Conservation (phyloP, 306 rosid species). For the Dryas octopetala region DNA sequence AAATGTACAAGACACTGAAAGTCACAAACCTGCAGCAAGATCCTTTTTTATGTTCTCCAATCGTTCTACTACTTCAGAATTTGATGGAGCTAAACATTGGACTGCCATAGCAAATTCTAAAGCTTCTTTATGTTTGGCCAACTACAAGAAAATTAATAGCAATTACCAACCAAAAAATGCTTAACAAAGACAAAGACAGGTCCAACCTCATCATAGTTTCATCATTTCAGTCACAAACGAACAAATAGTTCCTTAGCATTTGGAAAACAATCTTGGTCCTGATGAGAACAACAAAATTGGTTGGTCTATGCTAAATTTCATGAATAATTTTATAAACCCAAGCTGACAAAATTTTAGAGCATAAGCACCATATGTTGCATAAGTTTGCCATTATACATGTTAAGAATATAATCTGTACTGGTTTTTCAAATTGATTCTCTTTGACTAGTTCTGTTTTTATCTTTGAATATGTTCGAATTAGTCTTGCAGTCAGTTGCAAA, state of each 20-base stretch:
- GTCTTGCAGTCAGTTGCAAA: too few species aligned
- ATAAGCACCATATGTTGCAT: neutral
- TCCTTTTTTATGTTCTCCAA: constrained; percentile 68
- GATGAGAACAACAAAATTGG: neutral
- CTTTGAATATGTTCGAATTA: too few species aligned
- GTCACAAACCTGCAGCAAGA: constrained; percentile 71
- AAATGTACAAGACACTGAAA: constrained; percentile 20
- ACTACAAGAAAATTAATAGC: constrained; percentile 46
- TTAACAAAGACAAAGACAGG: constrained; percentile 17
- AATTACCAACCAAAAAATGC: constrained; percentile 14
- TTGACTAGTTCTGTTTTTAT: too few species aligned
- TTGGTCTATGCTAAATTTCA: neutral
- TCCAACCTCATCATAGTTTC: constrained; percentile 10
- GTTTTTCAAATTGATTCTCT: too few species aligned
- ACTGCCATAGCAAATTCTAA: constrained; percentile 73
- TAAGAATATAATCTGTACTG: too few species aligned
- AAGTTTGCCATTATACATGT: neutral
- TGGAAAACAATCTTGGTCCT: neutral
- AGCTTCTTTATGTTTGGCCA: constrained; percentile 84
- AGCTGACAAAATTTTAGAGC: neutral
- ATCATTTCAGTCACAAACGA: constrained; percentile 10
- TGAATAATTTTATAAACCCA: neutral
- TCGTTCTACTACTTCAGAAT: constrained; percentile 63
- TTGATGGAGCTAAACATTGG: constrained; percentile 65
- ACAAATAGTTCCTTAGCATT: neutral